Conservation (phyloP, 805 yeast genomes). For the Saccharomycopsis babjevae region DNA sequence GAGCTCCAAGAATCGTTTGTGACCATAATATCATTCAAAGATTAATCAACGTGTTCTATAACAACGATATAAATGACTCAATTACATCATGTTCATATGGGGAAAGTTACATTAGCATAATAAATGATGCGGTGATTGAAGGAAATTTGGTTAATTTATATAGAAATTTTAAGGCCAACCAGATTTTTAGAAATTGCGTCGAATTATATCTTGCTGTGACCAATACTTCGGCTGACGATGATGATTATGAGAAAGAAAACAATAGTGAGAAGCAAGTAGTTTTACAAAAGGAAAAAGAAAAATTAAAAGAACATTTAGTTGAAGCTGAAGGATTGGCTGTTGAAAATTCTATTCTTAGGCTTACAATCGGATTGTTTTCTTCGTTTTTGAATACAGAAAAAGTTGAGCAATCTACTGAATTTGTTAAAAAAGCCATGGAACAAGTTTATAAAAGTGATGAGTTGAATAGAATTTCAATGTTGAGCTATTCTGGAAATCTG, state of each 20-base stretch:
- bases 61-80: constrained; percentile 17
- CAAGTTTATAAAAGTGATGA: constrained; percentile 8
- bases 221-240: neutral
- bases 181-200: constrained; percentile 21
- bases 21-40: constrained; percentile 19
- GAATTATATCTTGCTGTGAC: neutral
- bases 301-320: constrained; percentile 18
- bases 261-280: neutral
- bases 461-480: constrained; percentile 3
- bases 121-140: constrained; percentile 21
- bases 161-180: constrained; percentile 24
- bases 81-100: constrained; percentile 21
- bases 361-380: constrained; percentile 24
- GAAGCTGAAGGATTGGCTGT: constrained; percentile 23
- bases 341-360: constrained; percentile 21
- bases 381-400: constrained; percentile 21
- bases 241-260: neutral
- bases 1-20: neutral
- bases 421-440: constrained; percentile 5
- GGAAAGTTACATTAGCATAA: constrained; percentile 20
- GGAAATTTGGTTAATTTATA: constrained; percentile 21
- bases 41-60: constrained; percentile 20
- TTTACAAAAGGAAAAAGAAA: constrained; percentile 15
- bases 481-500: neutral
- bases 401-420: constrained; percentile 3